These are phyloP conservation scores for Ustilago lituana DNA, from an alignment of 1,284 basidiomycete genomes.

Conservation along the genomic window DNA sequence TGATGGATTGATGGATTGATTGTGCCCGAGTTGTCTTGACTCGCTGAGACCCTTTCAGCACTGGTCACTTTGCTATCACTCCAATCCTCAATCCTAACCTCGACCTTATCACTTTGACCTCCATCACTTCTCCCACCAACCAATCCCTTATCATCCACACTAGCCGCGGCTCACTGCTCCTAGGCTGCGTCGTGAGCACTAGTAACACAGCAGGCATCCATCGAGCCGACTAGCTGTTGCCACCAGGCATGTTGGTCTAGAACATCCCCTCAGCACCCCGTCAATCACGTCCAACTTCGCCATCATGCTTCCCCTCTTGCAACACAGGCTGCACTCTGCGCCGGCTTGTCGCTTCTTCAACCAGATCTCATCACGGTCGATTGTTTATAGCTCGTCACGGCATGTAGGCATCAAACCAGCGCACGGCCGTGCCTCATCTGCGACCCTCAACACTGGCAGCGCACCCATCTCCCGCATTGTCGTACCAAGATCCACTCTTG, in stretches of 20 bases:
- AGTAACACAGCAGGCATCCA: not conserved
- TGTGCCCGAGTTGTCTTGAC: no score
- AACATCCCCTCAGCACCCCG: not conserved
- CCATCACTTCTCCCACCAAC: no score
- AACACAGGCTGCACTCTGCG: constrained; percentile 3
- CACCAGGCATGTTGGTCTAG: constrained; percentile 16
- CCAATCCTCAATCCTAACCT: not conserved
- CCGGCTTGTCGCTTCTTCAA: not conserved
- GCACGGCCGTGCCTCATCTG: not conserved
- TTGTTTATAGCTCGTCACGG: not conserved
- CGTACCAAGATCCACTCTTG: not conserved
- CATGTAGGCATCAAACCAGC: not conserved
- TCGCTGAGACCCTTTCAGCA: no score
- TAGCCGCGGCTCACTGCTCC: no score
- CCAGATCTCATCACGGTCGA: not conserved
- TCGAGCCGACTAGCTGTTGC: not conserved
- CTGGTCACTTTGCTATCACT: not conserved
- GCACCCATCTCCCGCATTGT: not conserved
- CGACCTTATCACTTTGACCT: no score
- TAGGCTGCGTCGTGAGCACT: no score
- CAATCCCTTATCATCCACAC: no score
- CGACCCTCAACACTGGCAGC: not conserved
- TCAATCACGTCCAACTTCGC: not conserved
- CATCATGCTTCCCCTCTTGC: constrained; percentile 20
- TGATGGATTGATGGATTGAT: no score